Evolutionary conservation across 2,329 filamentous ascomycete genomes (phyloP).

Genomic region (Orbilia javanica): DNA sequence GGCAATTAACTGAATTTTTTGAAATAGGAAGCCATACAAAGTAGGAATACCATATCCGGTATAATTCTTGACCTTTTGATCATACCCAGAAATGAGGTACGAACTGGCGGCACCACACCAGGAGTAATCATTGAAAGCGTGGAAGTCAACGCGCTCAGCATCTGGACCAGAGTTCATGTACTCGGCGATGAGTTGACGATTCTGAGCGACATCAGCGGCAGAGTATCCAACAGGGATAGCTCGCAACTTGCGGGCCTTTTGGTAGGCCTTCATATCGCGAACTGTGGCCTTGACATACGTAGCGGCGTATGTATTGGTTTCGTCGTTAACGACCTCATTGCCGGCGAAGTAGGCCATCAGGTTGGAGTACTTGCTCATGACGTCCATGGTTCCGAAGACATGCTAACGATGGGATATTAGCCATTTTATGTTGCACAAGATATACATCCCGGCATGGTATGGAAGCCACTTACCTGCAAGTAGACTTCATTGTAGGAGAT

Average conservation of each 20-base stretch:
- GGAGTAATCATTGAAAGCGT: conserved; percentile 84
- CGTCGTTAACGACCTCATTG: conserved; percentile 82
- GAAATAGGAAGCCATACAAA: conserved; percentile 69
- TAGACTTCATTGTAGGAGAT: conserved; percentile 88
- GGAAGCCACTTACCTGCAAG: conserved; percentile 71
- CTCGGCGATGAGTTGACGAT: conserved; percentile 85
- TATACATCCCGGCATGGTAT: background rate
- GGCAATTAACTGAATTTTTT: background rate
- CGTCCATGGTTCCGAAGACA: conserved; percentile 88
- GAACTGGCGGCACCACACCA: conserved; percentile 80
- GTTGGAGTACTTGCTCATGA: conserved; percentile 85
- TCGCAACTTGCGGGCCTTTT: conserved; percentile 74
- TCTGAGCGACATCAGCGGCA: conserved; percentile 83
- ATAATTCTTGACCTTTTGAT: conserved; percentile 89
- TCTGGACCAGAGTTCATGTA: conserved; percentile 96
- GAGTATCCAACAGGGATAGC: conserved; percentile 80
- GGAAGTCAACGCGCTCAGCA: conserved; percentile 82
- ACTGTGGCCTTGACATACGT: conserved; percentile 83
- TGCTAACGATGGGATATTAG: conserved; percentile 62
- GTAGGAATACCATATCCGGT: conserved; percentile 87
- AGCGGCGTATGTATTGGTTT: conserved; percentile 74
- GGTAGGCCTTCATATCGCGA: conserved; percentile 80
- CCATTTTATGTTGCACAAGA: background rate
- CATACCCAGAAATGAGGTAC: conserved; percentile 81
- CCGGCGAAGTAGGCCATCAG: conserved; percentile 87